Base-by-base conservation (phyloP, 106 monocot genomes). In the Agapanthus africanus region DNA sequence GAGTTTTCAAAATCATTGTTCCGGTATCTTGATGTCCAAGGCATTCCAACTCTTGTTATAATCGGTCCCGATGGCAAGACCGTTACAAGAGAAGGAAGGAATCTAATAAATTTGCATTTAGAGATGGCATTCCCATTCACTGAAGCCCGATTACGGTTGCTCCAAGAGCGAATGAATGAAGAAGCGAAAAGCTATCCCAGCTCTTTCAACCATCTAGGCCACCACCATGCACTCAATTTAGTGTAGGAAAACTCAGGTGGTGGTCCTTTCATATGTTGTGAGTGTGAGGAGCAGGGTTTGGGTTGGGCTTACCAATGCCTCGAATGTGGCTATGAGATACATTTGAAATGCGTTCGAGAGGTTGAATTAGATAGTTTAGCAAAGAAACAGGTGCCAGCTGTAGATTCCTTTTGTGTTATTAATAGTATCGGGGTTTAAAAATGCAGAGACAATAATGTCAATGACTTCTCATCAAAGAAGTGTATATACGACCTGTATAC, bases 231-330 rank as follows among this genome's bases (percentile, higher is more conserved):
- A 7, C 85, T 85, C 11, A 81, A 69, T 13, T 41, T 81, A 32
- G 85, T 85, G 6, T 85, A 81, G 0, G 78, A 75, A 22, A 70
- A 81, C 28, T 76, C 81, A 0, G 85, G 85, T 6, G 81, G 85
- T 25, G 81, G 85, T 1, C 78, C 81, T 51, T 85, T 40, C 34
- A 78, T 85, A 23, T 85, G 85, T 65, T 85, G 85, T 30, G 85
- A 78, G 51, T 85, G 85, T 34, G 78, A 85, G 3, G 85, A 79
- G 78, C 85, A 85, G 63, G 85, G 85, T 7, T 61, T 70, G 16
- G 81, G 85, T 10, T 85, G 85, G 85, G 85, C 81, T 22, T 85
- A 85, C 44, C 85, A 78, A 40, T 85, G 85, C 66, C 74, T 81
- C 5, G 74, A 54, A 19, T 85, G 85, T 31, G 85, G 85, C 0